Percentiles rank a stretch among this genome's conserved stretches.
Conservation (phyloP, 176 grass and related monocot genomes). For the Thinopyrum elongatum region DNA sequence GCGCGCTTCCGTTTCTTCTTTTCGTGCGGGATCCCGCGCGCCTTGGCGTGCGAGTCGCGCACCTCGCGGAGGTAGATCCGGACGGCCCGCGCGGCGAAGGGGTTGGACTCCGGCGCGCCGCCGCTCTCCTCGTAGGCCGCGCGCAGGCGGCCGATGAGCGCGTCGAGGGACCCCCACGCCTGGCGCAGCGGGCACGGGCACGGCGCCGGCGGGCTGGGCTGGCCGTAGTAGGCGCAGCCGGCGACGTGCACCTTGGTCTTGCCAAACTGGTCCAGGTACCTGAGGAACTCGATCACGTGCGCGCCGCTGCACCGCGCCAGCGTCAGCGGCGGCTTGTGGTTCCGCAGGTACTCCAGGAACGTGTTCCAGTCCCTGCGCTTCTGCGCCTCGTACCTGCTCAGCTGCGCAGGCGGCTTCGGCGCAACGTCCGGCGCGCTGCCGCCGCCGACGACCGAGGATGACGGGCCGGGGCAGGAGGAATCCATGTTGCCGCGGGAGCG, state of each 20-base stretch:
- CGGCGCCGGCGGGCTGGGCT: slow-evolving; percentile 65
- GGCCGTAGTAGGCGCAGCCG: slow-evolving; percentile 82
- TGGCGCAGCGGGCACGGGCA: slow-evolving; percentile 88
- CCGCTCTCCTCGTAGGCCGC: slow-evolving; percentile 98
- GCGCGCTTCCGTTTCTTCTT: slow-evolving; percentile 97
- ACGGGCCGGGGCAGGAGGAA: slow-evolving; percentile 29
- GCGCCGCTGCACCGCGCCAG: slow-evolving; percentile 94
- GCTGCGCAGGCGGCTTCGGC: slow-evolving; percentile 29
- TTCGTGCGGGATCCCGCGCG: slow-evolving; percentile 91
- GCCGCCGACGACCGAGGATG: not conserved
- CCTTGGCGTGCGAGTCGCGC: slow-evolving; percentile 90
- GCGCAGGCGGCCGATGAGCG: slow-evolving; percentile 91
- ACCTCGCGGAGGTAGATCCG: slow-evolving; percentile 99
- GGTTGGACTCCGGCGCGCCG: slow-evolving; percentile 83
- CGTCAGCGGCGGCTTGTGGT: slow-evolving; percentile 94
- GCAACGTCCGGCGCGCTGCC: not conserved
- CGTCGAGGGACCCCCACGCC: slow-evolving; percentile 97
- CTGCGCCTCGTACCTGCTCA: slow-evolving; percentile 95
- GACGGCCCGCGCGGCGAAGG: slow-evolving; percentile 85
- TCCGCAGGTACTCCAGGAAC: slow-evolving; percentile 96
- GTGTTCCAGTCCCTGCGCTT: slow-evolving; percentile 98
- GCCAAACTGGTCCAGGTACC: slow-evolving; percentile 95
- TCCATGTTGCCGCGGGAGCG: slow-evolving; percentile 25
- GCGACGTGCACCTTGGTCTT: slow-evolving; percentile 92
- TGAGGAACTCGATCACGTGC: slow-evolving; percentile 94